Percentiles rank a stretch among this genome's conserved stretches.
Conservation (phyloP, 176 grass and related monocot genomes). For the Microstegium vimineum region DNA sequence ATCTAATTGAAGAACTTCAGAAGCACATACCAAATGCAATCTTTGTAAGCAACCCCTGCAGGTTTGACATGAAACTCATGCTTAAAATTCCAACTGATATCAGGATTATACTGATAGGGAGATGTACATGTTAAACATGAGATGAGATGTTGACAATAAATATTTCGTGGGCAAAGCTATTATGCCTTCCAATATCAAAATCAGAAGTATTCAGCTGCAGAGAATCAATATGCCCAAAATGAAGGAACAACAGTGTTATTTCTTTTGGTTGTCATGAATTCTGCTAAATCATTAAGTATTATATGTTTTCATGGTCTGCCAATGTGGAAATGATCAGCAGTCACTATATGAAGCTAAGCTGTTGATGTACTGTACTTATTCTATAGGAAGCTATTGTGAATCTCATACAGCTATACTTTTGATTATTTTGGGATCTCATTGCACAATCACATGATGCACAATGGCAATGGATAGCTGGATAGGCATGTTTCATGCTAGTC, state of each 20-base stretch:
- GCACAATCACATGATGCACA: not conserved
- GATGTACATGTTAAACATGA: not conserved
- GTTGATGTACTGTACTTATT: not conserved
- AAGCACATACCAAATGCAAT: slow-evolving; percentile 90
- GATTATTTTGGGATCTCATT: not conserved
- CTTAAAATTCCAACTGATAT: not conserved
- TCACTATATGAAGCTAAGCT: not conserved
- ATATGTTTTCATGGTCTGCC: not conserved
- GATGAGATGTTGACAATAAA: not conserved
- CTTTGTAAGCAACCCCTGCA: slow-evolving; percentile 96
- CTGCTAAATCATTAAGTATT: not conserved
- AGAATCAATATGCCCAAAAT: not conserved
- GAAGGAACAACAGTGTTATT: not conserved
- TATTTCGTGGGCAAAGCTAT: slow-evolving; percentile 17
- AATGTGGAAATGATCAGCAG: not conserved
- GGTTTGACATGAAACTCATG: slow-evolving; percentile 46
- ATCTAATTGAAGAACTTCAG: slow-evolving; percentile 86
- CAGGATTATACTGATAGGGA: not conserved
- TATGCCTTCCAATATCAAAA: slow-evolving; percentile 4
- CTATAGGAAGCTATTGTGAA: not conserved
- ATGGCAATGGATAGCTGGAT: not conserved
- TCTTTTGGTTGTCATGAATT: not conserved
- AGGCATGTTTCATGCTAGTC: not conserved
- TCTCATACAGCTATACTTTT: not conserved
- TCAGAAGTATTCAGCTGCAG: not conserved